Evolutionary conservation across 2,329 filamentous ascomycete species (phyloP), one percentile per base, ranked within the genome.

Genomic region (Botryotinia narcissicola): DNA sequence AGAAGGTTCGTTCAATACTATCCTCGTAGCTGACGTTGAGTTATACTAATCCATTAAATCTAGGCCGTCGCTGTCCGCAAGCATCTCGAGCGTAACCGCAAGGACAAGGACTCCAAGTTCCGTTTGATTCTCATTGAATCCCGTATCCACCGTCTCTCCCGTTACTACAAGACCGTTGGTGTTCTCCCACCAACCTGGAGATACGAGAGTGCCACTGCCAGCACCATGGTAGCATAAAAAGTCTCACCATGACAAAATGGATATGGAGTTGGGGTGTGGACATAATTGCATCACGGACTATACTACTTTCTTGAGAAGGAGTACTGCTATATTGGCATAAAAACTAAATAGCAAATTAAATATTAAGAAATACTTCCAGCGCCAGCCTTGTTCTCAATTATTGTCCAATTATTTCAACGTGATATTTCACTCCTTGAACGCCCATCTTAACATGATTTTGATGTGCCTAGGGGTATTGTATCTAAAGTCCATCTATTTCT

Each of bases 81-180:
- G 93, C 97, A 99, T 88, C 94, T 99, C 81, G 94, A 98, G 91
- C 94, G 94, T 87, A 99, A 99, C 92, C 95, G 96, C 88, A 99
- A 99, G 92, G 96, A 99, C 91, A 97, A 94, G 90, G 96, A 99
- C 90, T 93, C 92, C 90, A 99, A 99, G 91, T 99, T 99, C 93
- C 95, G 96, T 84, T 93, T 99, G 80, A 99, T 99, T 95, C 93
- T 99, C 82, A 97, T 99, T 87, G 96, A 99, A 91, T 98, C 96
- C 85, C 94, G 97, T 87, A 98, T 99, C 87, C 96, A 99, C 93
- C 95, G 96, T 89, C 93, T 99, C 81, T 96, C 94, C 84, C 93
- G 96, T 82, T 98, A 98, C 93, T 99, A 98, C 93, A 98, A 98
- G 93, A 95, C 94, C 85, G 95, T 91, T 83, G 90, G 89, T 84